Evolutionary conservation across 495 filamentous ascomycete genomes (phyloP).

Genomic region (Tuber indicum): DNA sequence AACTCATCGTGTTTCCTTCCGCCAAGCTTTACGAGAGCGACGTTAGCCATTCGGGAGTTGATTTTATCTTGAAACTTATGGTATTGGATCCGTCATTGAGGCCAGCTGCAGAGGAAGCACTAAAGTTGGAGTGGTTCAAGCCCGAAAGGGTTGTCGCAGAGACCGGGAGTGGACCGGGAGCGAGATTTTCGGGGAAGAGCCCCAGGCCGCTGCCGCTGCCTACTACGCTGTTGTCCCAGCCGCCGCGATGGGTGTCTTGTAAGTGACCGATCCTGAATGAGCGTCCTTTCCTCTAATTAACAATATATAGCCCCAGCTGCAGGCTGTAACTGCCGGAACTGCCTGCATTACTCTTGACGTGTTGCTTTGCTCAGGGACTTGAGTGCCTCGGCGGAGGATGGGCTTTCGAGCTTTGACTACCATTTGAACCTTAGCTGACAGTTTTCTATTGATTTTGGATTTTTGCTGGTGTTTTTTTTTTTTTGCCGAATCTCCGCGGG

Average conservation of each 20-base stretch:
- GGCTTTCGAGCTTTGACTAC: neutral
- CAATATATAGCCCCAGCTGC: neutral
- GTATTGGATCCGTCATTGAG: neutral
- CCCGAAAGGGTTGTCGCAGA: neutral
- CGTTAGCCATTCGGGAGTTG: neutral
- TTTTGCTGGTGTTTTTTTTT: neutral
- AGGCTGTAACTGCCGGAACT: neutral
- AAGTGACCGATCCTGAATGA: neutral
- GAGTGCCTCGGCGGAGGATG: neutral
- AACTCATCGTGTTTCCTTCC: neutral
- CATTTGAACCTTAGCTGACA: neutral
- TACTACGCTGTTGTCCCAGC: neutral
- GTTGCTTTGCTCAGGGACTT: neutral
- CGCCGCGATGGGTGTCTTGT: neutral
- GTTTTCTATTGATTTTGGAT: neutral
- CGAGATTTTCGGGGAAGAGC: neutral
- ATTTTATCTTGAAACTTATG: neutral
- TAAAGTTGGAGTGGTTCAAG: neutral
- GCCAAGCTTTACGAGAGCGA: neutral
- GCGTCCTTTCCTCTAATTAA: neutral
- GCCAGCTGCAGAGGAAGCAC: neutral
- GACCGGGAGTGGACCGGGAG: neutral
- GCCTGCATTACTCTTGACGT: neutral
- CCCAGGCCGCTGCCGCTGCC: neutral
- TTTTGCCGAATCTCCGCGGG: neutral